These are phyloP conservation scores for Rutidosis leptorrhynchoides DNA, from an alignment of 129 eudicot genomes.

Conservation along the genomic window DNA sequence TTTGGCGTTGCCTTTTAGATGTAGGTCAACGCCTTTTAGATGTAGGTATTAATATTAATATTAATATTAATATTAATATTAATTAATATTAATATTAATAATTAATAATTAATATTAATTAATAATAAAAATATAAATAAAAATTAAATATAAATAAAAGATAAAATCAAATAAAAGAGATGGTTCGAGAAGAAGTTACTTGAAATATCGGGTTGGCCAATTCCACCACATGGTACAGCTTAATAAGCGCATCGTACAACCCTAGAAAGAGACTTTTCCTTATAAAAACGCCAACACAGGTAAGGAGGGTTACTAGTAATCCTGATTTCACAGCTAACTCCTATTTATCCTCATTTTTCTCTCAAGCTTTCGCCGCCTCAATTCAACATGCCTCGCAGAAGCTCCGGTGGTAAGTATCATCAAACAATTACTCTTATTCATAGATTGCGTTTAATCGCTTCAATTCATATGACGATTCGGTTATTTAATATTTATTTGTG, in stretches of 20 bases:
- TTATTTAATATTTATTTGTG: constrained; percentile 9
- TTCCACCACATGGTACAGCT: not conserved
- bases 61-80: no score
- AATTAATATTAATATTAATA: no score
- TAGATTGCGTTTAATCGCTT: not conserved
- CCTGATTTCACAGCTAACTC: not conserved
- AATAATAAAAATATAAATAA: no score
- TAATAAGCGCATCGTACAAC: not conserved
- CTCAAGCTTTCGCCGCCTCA: no score
- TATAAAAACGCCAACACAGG: constrained; percentile 1
- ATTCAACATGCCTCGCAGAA: constrained; percentile 67
- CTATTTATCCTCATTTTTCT: no score
- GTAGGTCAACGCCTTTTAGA: no score
- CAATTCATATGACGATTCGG: not conserved
- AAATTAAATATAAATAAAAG: no score
- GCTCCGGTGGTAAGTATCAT: constrained; percentile 64
- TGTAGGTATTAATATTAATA: no score
- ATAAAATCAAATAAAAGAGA: no score
- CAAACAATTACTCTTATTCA: not conserved
- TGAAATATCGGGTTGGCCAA: constrained; percentile 2
- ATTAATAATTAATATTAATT: no score
- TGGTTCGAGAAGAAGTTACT: constrained; percentile 5
- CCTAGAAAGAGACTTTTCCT: not conserved
- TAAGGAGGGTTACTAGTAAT: not conserved
- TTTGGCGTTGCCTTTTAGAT: no score